phyloP scores from a whole-genome alignment of 2,329 filamentous ascomycete species.

The Penicillium sp. region DNA sequence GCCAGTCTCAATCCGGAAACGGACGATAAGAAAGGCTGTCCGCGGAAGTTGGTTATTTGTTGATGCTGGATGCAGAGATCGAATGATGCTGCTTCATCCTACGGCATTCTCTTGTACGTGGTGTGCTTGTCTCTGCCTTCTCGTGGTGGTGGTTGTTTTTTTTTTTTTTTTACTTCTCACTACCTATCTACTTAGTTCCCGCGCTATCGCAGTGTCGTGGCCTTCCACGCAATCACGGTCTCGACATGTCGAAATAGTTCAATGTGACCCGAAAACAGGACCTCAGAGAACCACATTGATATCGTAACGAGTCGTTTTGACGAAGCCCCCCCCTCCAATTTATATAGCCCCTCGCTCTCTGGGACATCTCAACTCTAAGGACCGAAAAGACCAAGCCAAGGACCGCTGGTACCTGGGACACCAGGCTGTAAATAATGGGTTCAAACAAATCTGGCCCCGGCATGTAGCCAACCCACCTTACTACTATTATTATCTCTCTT shows the following conservation, averaged over 20 bases:
- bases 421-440: not conserved
- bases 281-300: not conserved
- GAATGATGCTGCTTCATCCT: not conserved
- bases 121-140: too few relatives aligned
- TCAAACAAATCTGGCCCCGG: not conserved
- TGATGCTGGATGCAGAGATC: conserved; percentile 15
- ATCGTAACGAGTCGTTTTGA: too few relatives aligned
- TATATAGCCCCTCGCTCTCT: too few relatives aligned
- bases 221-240: conserved; percentile 17
- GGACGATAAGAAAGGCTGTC: conserved; percentile 24
- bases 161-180: not conserved
- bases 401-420: too few relatives aligned
- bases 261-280: not conserved
- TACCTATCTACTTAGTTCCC: not conserved
- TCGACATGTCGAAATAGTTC: not conserved
- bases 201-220: conserved; percentile 10
- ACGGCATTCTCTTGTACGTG: not conserved
- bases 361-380: too few relatives aligned
- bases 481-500: not conserved
- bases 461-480: not conserved
- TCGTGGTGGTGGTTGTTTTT: not conserved
- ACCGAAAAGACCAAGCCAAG: too few relatives aligned
- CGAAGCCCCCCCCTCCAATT: too few relatives aligned
- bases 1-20: conserved; percentile 37
- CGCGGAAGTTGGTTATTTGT: not conserved